Evolutionary conservation across 768 basidiomycete genomes (phyloP), one percentile per base, ranked within the genome.

Genomic region (Lactarius sp.): DNA sequence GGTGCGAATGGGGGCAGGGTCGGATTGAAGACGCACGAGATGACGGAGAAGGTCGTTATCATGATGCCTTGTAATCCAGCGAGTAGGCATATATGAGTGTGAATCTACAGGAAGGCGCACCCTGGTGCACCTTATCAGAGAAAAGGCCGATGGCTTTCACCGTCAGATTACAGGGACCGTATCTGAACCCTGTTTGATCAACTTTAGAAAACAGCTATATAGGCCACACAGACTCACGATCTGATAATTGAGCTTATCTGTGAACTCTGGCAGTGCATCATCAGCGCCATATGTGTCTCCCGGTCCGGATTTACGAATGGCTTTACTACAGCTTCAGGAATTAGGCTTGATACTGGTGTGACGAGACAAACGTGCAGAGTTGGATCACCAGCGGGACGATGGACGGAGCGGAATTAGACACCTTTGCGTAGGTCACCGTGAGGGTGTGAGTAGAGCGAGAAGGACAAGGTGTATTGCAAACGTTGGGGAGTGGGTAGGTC

Each of bases 1-100:
- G 16, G 97, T 98, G 51, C 97, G 84, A 69, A 99, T 98, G 5
- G 94, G 95, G 3, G 95, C 97, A 0, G 87, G 79, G 71, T 99
- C 97, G 37, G 81, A 85, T 76, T 99, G 97, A 76, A 92, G n/a
- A n/a, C n/a, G n/a, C n/a, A n/a, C n/a, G n/a, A n/a, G n/a, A n/a
- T n/a, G n/a, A n/a, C n/a, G n/a, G 88, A 99, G 83, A 20, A 99
- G 85, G 65, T 99, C 97, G 69, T 98, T 99, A 75, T 99, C 59
- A 44, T n/a, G n/a, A n/a, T n/a, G n/a, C n/a, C n/a, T n/a, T n/a
- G n/a, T n/a, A n/a, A n/a, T n/a, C n/a, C n/a, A n/a, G n/a, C 22
- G 22, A 27, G 22, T 27, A n/a, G 22, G 22, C 22, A 27, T 27
- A 27, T 27, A 27, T 67, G 49, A 49, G 64, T 44, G 13, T 10